phyloP scores from a whole-genome alignment of 768 basidiomycete species.

The Russula virescens region DNA sequence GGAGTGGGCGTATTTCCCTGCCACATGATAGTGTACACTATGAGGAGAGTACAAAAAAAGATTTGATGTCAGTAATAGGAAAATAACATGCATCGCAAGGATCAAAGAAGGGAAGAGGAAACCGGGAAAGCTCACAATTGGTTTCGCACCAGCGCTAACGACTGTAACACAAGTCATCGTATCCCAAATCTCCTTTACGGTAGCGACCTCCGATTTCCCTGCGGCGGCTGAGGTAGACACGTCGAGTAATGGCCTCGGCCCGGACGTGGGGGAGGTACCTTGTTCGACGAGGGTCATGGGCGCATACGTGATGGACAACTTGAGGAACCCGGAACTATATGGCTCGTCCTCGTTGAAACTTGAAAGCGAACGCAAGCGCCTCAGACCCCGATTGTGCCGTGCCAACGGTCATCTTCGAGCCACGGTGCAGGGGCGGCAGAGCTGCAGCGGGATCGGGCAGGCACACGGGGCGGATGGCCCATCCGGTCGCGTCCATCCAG shows the following conservation, averaged over 20 bases:
- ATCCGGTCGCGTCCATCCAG: constrained; percentile 53
- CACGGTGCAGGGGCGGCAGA: constrained; percentile 42
- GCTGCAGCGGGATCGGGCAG: constrained; percentile 38
- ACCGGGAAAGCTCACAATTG: not conserved
- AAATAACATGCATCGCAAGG: not conserved
- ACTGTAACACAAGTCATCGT: constrained; percentile 30
- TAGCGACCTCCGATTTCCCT: constrained; percentile 5
- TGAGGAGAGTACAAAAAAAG: no score
- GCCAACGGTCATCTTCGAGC: constrained; percentile 38
- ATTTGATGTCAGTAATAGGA: no score
- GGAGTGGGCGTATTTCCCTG: no score
- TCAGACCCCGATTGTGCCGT: constrained; percentile 41
- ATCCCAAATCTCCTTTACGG: constrained; percentile 29
- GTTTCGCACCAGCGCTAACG: constrained; percentile 17
- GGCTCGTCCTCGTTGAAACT: constrained; percentile 32
- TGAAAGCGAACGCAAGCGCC: constrained; percentile 43
- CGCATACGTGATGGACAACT: constrained; percentile 47
- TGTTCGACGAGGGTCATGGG: constrained; percentile 48
- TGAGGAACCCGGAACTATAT: constrained; percentile 47
- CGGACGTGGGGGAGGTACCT: constrained; percentile 27
- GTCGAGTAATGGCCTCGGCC: not conserved
- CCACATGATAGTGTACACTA: no score
- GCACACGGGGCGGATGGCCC: constrained; percentile 51
- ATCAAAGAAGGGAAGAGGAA: not conserved
- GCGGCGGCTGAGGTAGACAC: not conserved